Evolutionary conservation across 768 basidiomycete species (phyloP), one percentile per base, ranked within the genome.

Genomic region (Epithele typhae): DNA sequence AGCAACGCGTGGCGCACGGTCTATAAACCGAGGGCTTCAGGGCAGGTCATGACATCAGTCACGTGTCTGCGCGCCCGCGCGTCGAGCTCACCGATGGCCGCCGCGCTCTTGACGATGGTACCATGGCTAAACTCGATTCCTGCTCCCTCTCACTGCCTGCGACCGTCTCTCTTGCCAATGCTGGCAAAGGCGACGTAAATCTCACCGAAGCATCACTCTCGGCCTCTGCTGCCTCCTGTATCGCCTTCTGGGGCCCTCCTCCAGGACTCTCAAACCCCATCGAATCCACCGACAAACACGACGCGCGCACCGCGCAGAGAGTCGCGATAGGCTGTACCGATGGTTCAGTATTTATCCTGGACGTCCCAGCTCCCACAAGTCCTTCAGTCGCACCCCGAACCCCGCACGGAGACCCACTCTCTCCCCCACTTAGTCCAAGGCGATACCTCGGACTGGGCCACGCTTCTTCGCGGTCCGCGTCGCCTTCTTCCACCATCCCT

Each of bases 241-340:
- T 53, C 7, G 39, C 30, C 3, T 44, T 39, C 5, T 57, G 55
- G 55, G 46, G 41, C 0, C 9, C 12, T n/a, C n/a, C n/a, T n/a
- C n/a, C n/a, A n/a, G n/a, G n/a, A n/a, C n/a, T n/a, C n/a, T n/a
- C n/a, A n/a, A n/a, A n/a, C n/a, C n/a, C n/a, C n/a, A n/a, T n/a
- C n/a, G n/a, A n/a, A n/a, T n/a, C n/a, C n/a, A n/a, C n/a, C 3
- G 7, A 7, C 2, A 18, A 38, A 11, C 0, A 9, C 7, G 17
- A 45, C 10, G 4, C 24, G 9, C 4, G n/a, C 3, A 15, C 14
- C 7, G 19, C 40, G 12, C 45, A 43, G 21, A 65, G 65, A 6
- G 58, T 59, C 8, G 64, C 57, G 3, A 44, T 71, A 12, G 70
- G 70, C 2, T 69, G 68, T 43, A 51, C 56, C 35, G 70, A 72